Conservation (phyloP, 345 rosid species). For the Euphorbia lathyris region DNA sequence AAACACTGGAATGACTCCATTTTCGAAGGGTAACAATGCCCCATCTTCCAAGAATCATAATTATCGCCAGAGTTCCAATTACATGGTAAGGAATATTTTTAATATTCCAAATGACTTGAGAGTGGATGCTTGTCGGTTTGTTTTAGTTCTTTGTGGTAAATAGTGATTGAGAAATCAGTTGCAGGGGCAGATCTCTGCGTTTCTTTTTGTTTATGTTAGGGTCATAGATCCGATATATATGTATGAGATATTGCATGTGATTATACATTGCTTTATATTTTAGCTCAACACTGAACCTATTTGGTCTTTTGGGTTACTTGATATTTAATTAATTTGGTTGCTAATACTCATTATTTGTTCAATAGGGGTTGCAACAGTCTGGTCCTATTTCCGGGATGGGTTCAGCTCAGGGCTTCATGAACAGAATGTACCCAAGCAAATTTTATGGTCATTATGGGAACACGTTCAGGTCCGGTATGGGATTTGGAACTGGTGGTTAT, state of each 20-base stretch:
- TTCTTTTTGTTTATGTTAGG: background rate
- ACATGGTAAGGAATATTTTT: conserved; percentile 36
- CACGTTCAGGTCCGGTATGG: conserved; percentile 57
- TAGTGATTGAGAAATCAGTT: background rate
- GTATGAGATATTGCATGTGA: background rate
- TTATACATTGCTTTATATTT: background rate
- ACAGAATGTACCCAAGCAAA: conserved; percentile 69
- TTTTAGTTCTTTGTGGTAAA: background rate
- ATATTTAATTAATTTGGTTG: no score
- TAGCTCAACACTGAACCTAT: background rate
- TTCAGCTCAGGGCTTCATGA: conserved; percentile 49
- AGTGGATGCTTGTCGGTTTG: background rate
- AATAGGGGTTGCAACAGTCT: conserved; percentile 59
- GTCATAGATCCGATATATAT: background rate
- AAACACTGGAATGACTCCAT: conserved; percentile 42
- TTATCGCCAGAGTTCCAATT: conserved; percentile 55
- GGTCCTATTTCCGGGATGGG: conserved; percentile 55
- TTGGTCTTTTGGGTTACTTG: background rate
- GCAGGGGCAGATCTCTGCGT: background rate
- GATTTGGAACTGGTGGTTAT: conserved; percentile 67
- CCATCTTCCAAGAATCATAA: conserved; percentile 62
- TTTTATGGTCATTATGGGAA: conserved; percentile 62
- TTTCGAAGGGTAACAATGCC: conserved; percentile 43
- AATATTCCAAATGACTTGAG: background rate
- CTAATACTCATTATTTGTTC: background rate